A percentile compares a stretch with the other conserved stretches of the same genome.
Evolutionary conservation across 2,329 filamentous ascomycete species (phyloP).

Genomic region (Tothia fuscella): DNA sequence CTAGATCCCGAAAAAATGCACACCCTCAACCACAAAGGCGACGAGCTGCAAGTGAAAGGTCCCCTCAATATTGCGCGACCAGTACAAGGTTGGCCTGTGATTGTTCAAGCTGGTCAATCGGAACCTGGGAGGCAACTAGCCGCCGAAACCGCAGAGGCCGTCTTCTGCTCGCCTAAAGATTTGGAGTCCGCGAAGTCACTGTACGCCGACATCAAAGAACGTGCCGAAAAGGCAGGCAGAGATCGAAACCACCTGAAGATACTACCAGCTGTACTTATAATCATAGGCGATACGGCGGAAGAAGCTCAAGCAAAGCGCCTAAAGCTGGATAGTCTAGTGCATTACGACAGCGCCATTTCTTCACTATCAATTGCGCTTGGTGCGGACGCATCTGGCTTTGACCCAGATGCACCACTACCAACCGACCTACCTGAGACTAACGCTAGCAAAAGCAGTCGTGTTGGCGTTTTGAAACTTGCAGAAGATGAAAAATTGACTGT

Average conservation of each 20-base stretch:
- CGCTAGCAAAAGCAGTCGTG: slow-evolving; percentile 39
- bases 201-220: slow-evolving; percentile 40
- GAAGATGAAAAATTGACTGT: slow-evolving; percentile 36
- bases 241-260: slow-evolving; percentile 38
- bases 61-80: slow-evolving; percentile 42
- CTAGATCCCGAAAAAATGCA: slow-evolving; percentile 43
- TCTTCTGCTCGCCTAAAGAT: slow-evolving; percentile 39
- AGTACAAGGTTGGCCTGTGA: slow-evolving; percentile 44
- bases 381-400: slow-evolving; percentile 34
- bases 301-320: slow-evolving; percentile 39
- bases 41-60: slow-evolving; percentile 33
- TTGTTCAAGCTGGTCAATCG: slow-evolving; percentile 43
- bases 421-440: slow-evolving; percentile 41
- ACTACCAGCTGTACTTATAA: slow-evolving; percentile 38
- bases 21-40: slow-evolving; percentile 38
- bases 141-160: slow-evolving; percentile 41
- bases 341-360: slow-evolving; percentile 43
- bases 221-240: slow-evolving; percentile 34
- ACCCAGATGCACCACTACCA: slow-evolving; percentile 39
- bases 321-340: slow-evolving; percentile 39
- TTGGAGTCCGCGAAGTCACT: slow-evolving; percentile 35
- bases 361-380: slow-evolving; percentile 39
- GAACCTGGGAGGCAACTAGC: slow-evolving; percentile 41
- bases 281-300: slow-evolving; percentile 38
- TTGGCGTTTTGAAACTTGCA: slow-evolving; percentile 33